Evolutionary conservation across 2,329 filamentous ascomycete genomes (phyloP).

Genomic region (Monascus ruber): DNA sequence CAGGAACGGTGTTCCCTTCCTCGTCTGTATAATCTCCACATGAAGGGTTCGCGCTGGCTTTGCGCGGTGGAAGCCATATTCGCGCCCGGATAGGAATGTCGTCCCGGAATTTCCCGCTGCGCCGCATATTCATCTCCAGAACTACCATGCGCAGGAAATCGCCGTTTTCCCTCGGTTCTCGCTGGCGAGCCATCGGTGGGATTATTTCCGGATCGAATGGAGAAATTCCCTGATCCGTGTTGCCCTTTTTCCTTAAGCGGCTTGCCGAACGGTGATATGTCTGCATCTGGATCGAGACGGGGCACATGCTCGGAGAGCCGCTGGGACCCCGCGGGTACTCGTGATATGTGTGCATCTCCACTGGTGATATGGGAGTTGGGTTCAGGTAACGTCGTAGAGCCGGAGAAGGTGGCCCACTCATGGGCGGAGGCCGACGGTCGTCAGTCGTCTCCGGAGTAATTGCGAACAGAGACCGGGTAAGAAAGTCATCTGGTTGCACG

Average conservation of each 20-base stretch:
- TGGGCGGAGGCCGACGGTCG: constrained; percentile 47
- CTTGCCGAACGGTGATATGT: constrained; percentile 40
- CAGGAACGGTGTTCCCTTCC: constrained; percentile 13
- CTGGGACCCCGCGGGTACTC: constrained; percentile 26
- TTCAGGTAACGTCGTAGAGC: constrained; percentile 52
- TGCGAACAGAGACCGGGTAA: constrained; percentile 46
- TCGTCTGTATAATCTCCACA: constrained; percentile 9
- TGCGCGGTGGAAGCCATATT: constrained; percentile 50
- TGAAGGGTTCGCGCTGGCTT: constrained; percentile 10
- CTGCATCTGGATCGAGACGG: constrained; percentile 52
- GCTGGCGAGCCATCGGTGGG: constrained; percentile 40
- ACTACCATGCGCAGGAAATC: constrained; percentile 54
- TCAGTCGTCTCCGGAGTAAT: constrained; percentile 48
- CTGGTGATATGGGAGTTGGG: constrained; percentile 38
- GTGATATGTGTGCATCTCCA: constrained; percentile 35
- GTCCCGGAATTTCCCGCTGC: constrained; percentile 49
- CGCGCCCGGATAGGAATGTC: constrained; percentile 44
- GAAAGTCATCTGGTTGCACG: constrained; percentile 47
- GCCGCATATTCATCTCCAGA: constrained; percentile 57
- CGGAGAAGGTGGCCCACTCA: constrained; percentile 43
- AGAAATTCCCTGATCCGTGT: constrained; percentile 21
- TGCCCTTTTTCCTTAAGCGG: constrained; percentile 16
- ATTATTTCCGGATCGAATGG: constrained; percentile 20
- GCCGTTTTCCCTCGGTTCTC: constrained; percentile 53
- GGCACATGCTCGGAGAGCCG: constrained; percentile 22